Conservation (phyloP, 768 basidiomycete genomes). For the Xanthoconium purpureum region DNA sequence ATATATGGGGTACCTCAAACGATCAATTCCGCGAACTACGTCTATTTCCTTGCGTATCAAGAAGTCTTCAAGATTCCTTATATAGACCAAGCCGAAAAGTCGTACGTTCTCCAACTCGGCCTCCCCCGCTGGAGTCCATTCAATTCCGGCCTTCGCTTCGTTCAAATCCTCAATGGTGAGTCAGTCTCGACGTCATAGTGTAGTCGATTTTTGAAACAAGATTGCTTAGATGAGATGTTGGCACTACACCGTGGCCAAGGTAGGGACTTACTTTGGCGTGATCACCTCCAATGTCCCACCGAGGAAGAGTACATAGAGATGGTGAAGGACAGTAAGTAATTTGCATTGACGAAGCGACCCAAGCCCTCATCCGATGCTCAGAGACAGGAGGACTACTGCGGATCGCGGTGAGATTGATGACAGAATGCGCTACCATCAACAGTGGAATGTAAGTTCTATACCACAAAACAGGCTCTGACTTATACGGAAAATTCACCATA, state of each 20-base stretch:
- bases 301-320: slow-evolving; percentile 94
- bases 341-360: neutral
- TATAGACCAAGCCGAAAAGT: slow-evolving; percentile 5
- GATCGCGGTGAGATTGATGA: slow-evolving; percentile 92
- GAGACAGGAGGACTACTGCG: slow-evolving; percentile 94
- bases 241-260: slow-evolving; percentile 93
- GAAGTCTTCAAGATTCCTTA: slow-evolving; percentile 53
- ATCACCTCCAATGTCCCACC: slow-evolving; percentile 83
- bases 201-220: neutral
- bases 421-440: slow-evolving; percentile 73
- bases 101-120: slow-evolving; percentile 39
- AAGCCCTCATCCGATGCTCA: slow-evolving; percentile 31
- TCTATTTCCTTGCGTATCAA: slow-evolving; percentile 91
- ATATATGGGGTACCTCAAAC: slow-evolving; percentile 96
- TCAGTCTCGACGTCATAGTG: neutral
- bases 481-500: slow-evolving; percentile 12
- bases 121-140: neutral
- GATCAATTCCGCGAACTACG: slow-evolving; percentile 95
- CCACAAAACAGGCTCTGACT: neutral
- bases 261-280: slow-evolving; percentile 89
- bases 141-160: slow-evolving; percentile 45
- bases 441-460: slow-evolving; percentile 47
- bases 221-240: slow-evolving; percentile 57
- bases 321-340: slow-evolving; percentile 84
- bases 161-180: slow-evolving; percentile 73